phyloP scores from a whole-genome alignment of 495 filamentous ascomycete species.

The Parmelia sp. region DNA sequence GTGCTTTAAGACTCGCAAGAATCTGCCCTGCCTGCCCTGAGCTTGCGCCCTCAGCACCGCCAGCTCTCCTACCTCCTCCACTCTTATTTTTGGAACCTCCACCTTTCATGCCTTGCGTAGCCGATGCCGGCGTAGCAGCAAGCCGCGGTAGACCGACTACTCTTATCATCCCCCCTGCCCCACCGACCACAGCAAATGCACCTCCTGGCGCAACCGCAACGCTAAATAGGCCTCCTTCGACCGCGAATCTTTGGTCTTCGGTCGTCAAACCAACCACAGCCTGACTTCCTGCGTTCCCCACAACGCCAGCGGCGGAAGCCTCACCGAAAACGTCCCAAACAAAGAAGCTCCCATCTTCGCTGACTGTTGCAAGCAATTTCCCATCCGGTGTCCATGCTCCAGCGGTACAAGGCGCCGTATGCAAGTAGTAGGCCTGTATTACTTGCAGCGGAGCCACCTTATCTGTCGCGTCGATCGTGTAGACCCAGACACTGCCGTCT shows the following conservation, averaged over 20 bases:
- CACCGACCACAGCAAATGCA: slow-evolving; percentile 75
- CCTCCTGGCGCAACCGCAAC: slow-evolving; percentile 74
- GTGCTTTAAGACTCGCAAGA: slow-evolving; percentile 61
- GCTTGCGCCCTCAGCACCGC: slow-evolving; percentile 33
- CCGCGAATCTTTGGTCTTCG: slow-evolving; percentile 78
- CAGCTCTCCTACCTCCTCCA: slow-evolving; percentile 37
- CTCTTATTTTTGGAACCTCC: slow-evolving; percentile 42
- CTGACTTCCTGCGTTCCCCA: slow-evolving; percentile 60
- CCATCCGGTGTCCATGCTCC: slow-evolving; percentile 89
- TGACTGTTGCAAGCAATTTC: slow-evolving; percentile 79
- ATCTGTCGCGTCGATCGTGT: slow-evolving; percentile 66
- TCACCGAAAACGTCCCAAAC: slow-evolving; percentile 90
- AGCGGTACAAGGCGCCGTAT: slow-evolving; percentile 80
- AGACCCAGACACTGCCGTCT: slow-evolving; percentile 96
- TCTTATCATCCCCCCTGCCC: slow-evolving; percentile 75
- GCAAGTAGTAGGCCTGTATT: slow-evolving; percentile 83
- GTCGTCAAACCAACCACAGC: slow-evolving; percentile 72
- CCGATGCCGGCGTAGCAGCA: slow-evolving; percentile 29
- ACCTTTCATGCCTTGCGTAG: slow-evolving; percentile 35
- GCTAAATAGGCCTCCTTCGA: slow-evolving; percentile 86
- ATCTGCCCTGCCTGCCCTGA: slow-evolving; percentile 71
- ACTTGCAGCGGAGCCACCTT: slow-evolving; percentile 61
- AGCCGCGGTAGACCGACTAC: slow-evolving; percentile 78
- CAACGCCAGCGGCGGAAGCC: slow-evolving; percentile 66
- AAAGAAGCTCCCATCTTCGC: slow-evolving; percentile 81